phyloP scores from a whole-genome alignment of 441 rosid genomes.

The Pelargonium exstipulatum region DNA sequence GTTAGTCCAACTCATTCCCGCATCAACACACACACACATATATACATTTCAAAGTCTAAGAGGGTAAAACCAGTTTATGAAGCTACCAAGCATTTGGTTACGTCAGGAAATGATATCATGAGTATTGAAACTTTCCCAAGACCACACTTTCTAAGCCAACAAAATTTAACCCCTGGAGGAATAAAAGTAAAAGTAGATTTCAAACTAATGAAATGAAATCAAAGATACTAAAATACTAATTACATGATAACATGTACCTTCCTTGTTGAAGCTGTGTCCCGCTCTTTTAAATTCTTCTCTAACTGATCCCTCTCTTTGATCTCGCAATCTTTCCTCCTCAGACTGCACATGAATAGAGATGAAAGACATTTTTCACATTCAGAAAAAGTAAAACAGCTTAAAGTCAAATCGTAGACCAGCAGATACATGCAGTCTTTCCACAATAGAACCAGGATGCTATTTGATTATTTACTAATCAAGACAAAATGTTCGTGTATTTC shows the following conservation, averaged over 20 bases:
- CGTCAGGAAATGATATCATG: not conserved
- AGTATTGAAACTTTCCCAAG: not conserved
- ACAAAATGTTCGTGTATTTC: not conserved
- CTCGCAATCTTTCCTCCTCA: constrained; percentile 85
- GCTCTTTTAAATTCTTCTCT: constrained; percentile 72
- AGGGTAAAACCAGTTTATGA: not conserved
- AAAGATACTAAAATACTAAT: not conserved
- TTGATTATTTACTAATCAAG: not conserved
- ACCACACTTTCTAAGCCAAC: not conserved
- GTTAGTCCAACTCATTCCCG: not conserved
- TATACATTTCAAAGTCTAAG: not conserved
- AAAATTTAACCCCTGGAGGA: constrained; percentile 1
- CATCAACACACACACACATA: not conserved
- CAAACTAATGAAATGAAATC: not conserved
- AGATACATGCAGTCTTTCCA: not conserved
- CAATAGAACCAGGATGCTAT: not conserved
- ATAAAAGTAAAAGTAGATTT: constrained; percentile 8
- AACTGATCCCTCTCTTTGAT: constrained; percentile 86
- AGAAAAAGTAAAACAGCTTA: constrained; percentile 7
- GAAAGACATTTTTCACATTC: constrained; percentile 18
- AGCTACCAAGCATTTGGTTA: not conserved
- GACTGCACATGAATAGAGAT: constrained; percentile 43
- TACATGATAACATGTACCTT: constrained; percentile 43
- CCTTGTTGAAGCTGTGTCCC: constrained; percentile 76
- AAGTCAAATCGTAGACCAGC: not conserved